Conservation (phyloP, 225 moss, liverwort and hornwort genomes). For the Thuidium tamariscinum region DNA sequence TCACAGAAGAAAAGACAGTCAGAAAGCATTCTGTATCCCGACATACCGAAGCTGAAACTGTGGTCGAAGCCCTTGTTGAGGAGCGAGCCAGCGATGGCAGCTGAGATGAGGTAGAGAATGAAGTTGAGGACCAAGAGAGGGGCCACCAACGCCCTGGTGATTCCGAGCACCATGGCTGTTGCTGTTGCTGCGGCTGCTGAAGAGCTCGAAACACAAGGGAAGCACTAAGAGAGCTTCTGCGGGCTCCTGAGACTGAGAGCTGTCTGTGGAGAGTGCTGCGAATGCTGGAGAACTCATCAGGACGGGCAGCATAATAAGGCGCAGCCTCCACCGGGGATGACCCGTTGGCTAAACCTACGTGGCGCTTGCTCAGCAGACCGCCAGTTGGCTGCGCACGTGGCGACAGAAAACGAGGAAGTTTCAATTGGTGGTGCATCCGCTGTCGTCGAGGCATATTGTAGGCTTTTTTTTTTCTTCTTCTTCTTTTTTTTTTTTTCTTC, state of each 20-base stretch:
- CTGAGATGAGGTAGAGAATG: constrained; percentile 27
- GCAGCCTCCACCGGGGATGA: neutral
- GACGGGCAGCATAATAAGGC: neutral
- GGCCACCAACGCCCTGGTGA: neutral
- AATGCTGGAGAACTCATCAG: neutral
- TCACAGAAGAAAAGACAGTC: neutral
- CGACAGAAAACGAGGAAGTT: neutral
- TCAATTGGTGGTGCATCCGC: neutral
- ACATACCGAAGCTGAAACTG: neutral
- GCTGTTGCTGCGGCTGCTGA: neutral
- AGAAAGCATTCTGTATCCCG: accelerated
- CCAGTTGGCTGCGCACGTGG: constrained; percentile 25
- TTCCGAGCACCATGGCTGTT: constrained; percentile 31
- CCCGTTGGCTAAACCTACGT: neutral
- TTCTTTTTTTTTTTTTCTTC: neutral
- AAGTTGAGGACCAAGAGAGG: constrained; percentile 27
- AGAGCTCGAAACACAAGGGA: neutral
- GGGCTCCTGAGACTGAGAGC: neutral
- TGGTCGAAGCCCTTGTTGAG: constrained; percentile 1
- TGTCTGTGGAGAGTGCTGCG: neutral
- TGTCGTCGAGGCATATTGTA: neutral
- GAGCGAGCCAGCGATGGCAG: constrained; percentile 25
- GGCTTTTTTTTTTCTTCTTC: neutral
- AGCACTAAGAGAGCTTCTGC: neutral
- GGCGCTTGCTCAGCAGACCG: neutral